Conservation (phyloP, 257 asterid species). For the Gynochthodes officinalis region DNA sequence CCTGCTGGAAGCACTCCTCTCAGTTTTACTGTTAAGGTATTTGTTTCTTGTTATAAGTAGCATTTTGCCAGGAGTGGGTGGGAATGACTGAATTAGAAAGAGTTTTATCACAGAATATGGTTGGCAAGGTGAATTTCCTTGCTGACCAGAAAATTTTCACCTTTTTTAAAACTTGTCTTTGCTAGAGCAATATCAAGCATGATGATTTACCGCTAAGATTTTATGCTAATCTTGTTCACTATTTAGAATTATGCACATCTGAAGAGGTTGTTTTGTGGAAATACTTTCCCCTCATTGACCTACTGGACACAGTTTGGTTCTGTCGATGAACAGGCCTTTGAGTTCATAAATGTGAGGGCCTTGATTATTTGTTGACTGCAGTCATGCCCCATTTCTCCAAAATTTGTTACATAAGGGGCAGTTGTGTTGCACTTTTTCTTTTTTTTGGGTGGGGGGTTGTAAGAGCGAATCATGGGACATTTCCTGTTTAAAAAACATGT, state of each 20-base stretch:
- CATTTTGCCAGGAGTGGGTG: neutral
- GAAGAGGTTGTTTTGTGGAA: neutral
- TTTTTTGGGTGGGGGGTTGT: too few species aligned
- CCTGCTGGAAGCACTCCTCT: constrained; percentile 86
- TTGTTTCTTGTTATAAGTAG: constrained; percentile 9
- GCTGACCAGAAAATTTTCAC: neutral
- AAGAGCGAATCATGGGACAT: neutral
- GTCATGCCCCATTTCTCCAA: neutral
- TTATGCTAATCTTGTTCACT: neutral
- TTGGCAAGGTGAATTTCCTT: neutral
- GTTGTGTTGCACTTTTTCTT: neutral
- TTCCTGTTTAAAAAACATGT: neutral
- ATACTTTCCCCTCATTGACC: too few species aligned
- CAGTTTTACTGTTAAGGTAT: constrained; percentile 90
- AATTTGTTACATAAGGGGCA: neutral
- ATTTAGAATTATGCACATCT: neutral
- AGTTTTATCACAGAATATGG: neutral
- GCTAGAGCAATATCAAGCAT: neutral
- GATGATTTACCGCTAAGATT: neutral
- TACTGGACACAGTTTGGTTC: too few species aligned
- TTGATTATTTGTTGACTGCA: neutral
- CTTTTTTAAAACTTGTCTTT: too few species aligned
- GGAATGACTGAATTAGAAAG: constrained; percentile 4
- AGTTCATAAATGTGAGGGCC: too few species aligned
- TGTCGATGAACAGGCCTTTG: too few species aligned